Evolutionary conservation across 164 flowering plant species (phyloP), one percentile per base, ranked within the genome.

Genomic region (Piper longum): DNA sequence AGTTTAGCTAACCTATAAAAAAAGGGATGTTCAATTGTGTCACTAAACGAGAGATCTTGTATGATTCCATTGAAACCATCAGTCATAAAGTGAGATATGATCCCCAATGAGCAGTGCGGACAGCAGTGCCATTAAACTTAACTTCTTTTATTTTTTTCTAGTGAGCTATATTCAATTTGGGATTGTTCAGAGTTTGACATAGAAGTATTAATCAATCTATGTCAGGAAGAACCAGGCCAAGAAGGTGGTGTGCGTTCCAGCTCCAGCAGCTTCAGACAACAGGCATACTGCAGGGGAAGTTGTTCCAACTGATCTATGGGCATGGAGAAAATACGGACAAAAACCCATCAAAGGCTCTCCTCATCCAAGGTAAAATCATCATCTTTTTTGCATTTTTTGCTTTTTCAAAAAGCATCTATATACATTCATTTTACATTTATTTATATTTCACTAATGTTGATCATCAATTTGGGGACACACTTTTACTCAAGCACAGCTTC

Each of bases 331-430:
- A 73, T 91, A 91, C 63, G 98, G 98, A 4, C 98, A 91, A 72
- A 91, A 91, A 68, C 98, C 98, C 62, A 91, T 91, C 73, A 91
- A 91, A 77, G 98, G 98, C 26, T 91, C 98, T 66, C 98, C 98
- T 62, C 87, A 89, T 73, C 98, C 98, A 41, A 87, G 98, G 98
- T 87, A 77, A 16, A 19, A 7, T 59, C 71, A 16, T 64, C 41
- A 56, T 42, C 59, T 48, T 48, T 43, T 43, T 4, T 4, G 45
- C 5, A 43, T 43, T 45, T 45, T 14, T 45, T 45, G 52, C 52
- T 45, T n/a, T n/a, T n/a, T n/a, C n/a, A n/a, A n/a, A n/a, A n/a
- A 45, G 12, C 13, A 19, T 40, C 36, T 19, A 26, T 11, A 2
- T 36, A 43, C 51, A 18, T 62, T 40, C n/a, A n/a, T n/a, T n/a